Evolutionary conservation across 164 flowering plant species (phyloP).

Genomic region (Brasenia schreberi): DNA sequence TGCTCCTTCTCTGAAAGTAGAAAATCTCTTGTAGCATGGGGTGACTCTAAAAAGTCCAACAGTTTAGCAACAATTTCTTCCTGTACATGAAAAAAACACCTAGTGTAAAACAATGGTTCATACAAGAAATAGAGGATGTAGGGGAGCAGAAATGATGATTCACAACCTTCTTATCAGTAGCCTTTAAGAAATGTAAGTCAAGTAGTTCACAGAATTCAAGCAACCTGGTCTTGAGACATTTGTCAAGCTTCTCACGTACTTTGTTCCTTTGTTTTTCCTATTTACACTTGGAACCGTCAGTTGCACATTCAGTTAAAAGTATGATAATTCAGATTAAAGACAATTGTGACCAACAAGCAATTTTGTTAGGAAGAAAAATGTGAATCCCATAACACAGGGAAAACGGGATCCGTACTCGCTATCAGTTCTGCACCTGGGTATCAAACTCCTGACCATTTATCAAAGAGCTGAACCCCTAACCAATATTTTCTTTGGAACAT

Average conservation of each 20-base stretch:
- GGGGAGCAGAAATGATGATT: background rate
- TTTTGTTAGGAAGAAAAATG: too few relatives aligned
- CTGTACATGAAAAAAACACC: slow-evolving; percentile 23
- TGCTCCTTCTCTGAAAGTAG: slow-evolving; percentile 73
- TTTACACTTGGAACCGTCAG: background rate
- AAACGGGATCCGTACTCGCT: too few relatives aligned
- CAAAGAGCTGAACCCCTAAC: too few relatives aligned
- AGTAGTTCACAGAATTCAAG: slow-evolving; percentile 74
- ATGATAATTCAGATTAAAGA: too few relatives aligned
- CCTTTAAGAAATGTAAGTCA: slow-evolving; percentile 56
- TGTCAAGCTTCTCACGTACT: slow-evolving; percentile 74
- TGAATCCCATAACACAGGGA: too few relatives aligned
- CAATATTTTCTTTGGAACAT: too few relatives aligned
- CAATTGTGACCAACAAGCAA: too few relatives aligned
- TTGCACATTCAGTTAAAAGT: slow-evolving; percentile 2
- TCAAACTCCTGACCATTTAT: too few relatives aligned
- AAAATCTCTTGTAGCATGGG: slow-evolving; percentile 57
- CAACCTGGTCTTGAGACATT: slow-evolving; percentile 61
- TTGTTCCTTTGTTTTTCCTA: slow-evolving; percentile 73
- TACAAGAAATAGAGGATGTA: too few relatives aligned
- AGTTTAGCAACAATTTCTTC: slow-evolving; percentile 71
- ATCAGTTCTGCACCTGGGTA: too few relatives aligned
- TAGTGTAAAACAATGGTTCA: too few relatives aligned
- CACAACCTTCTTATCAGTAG: slow-evolving; percentile 65
- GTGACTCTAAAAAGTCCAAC: slow-evolving; percentile 71